phyloP scores from a whole-genome alignment of 2,329 filamentous ascomycete genomes.

The Ophiognomonia clavigignenti-juglandacearum region DNA sequence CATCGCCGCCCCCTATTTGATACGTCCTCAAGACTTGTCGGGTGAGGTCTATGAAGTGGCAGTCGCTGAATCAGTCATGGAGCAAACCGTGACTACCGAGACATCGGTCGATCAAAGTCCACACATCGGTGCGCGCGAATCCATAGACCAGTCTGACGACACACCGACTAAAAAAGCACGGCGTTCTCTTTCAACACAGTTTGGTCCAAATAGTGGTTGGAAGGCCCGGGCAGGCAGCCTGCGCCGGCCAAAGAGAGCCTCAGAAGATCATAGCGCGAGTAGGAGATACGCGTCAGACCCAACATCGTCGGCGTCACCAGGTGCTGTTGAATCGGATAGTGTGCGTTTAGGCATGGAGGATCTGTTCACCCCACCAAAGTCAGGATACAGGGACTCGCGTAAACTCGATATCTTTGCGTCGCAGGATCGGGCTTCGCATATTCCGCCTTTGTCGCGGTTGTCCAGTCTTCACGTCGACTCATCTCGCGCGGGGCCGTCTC shows the following conservation, averaged over 20 bases:
- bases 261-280: conserved; percentile 35
- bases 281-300: conserved; percentile 53
- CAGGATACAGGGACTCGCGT: conserved; percentile 23
- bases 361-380: conserved; percentile 21
- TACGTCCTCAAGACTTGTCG: conserved; percentile 26
- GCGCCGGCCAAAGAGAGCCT: conserved; percentile 48
- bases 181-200: conserved; percentile 56
- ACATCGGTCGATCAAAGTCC: conserved; percentile 8
- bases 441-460: conserved; percentile 48
- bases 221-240: conserved; percentile 53
- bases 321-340: conserved; percentile 18
- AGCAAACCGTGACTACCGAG: conserved; percentile 6
- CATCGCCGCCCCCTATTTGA: conserved; percentile 30
- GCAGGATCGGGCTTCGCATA: conserved; percentile 40
- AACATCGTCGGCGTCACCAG: conserved; percentile 27
- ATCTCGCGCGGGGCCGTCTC: conserved; percentile 39
- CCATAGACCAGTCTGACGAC: conserved; percentile 27
- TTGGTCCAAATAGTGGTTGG: conserved; percentile 52
- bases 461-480: conserved; percentile 53
- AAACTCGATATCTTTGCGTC: conserved; percentile 23
- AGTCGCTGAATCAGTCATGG: conserved; percentile 8
- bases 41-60: conserved; percentile 11
- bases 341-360: conserved; percentile 24
- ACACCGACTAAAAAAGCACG: conserved; percentile 41
- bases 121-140: conserved; percentile 5